These are phyloP conservation scores for Centaurea solstitialis DNA, from an alignment of 129 eudicot genomes.

Conservation along the genomic window DNA sequence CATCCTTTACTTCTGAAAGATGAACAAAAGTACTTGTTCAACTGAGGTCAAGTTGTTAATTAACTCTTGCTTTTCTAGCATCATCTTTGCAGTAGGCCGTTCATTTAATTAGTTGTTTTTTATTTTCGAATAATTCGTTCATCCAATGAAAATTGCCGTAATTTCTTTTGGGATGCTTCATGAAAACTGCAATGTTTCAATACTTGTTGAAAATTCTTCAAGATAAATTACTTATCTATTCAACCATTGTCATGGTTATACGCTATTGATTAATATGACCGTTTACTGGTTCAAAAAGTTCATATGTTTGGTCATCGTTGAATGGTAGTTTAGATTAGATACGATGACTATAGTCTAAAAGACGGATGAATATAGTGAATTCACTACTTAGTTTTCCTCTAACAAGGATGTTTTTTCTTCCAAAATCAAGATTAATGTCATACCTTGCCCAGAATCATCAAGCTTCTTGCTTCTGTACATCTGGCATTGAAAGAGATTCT, in stretches of 20 bases:
- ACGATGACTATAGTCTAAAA: too few relatives aligned
- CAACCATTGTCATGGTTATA: neutral
- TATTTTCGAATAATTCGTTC: neutral
- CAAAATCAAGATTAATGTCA: neutral
- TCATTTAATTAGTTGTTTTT: neutral
- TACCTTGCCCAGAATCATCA: constrained; percentile 84
- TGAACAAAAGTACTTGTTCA: neutral
- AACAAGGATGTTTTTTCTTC: neutral
- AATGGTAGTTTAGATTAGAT: neutral
- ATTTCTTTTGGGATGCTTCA: neutral
- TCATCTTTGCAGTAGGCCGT: neutral
- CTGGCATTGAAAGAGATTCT: constrained; percentile 29
- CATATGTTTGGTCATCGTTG: neutral
- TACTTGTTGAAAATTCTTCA: neutral
- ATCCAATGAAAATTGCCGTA: neutral
- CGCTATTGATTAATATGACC: neutral
- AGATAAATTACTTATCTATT: neutral
- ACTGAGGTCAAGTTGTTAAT: neutral
- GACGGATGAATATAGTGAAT: too few relatives aligned
- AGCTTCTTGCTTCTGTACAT: constrained; percentile 87
- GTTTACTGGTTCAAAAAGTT: neutral
- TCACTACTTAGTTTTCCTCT: neutral
- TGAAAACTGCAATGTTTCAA: neutral
- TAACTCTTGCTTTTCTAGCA: neutral
- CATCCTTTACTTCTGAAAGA: neutral